These are phyloP conservation scores for Epicoccum sorghinum DNA, from an alignment of 2,329 filamentous ascomycete genomes.

Conservation along the genomic window DNA sequence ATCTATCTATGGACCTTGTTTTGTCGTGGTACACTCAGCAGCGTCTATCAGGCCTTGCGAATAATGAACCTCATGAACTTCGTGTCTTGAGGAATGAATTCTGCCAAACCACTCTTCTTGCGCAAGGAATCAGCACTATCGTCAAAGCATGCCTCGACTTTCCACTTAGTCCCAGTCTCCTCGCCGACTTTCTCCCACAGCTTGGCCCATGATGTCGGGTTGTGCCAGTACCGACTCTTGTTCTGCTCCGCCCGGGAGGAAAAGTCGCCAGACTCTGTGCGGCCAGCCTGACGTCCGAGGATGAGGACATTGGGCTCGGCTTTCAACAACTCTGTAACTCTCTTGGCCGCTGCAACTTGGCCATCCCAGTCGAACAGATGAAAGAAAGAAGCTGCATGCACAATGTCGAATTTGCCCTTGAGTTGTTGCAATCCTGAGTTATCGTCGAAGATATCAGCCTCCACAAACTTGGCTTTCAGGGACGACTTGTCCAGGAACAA, in stretches of 20 bases:
- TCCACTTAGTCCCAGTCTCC: conserved; percentile 46
- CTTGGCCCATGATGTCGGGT: conserved; percentile 43
- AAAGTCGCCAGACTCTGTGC: conserved; percentile 35
- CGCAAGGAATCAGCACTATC: conserved; percentile 28
- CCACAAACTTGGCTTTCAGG: conserved; percentile 58
- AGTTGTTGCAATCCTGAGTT: conserved; percentile 42
- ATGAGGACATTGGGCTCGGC: conserved; percentile 44
- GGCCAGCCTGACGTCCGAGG: conserved; percentile 49
- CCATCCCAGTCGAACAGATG: conserved; percentile 52
- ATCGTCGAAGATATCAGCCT: conserved; percentile 55
- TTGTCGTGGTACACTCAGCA: background rate
- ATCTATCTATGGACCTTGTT: background rate
- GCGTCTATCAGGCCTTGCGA: conserved; percentile 12
- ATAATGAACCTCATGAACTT: conserved; percentile 36
- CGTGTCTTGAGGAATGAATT: conserved; percentile 31
- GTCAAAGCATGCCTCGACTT: conserved; percentile 37
- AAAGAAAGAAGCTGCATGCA: conserved; percentile 52
- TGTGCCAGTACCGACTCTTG: conserved; percentile 45
- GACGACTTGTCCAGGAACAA: conserved; percentile 45
- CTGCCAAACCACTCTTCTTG: conserved; percentile 20
- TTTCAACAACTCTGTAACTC: conserved; percentile 42
- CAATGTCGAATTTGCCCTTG: conserved; percentile 49
- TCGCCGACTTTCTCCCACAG: conserved; percentile 50
- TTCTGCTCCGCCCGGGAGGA: conserved; percentile 19
- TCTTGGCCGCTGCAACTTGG: conserved; percentile 47